Percentiles rank a stretch among this genome's conserved stretches.
phyloP scores from a whole-genome alignment of 2,329 filamentous ascomycete genomes.

The Xylaria sp. region DNA sequence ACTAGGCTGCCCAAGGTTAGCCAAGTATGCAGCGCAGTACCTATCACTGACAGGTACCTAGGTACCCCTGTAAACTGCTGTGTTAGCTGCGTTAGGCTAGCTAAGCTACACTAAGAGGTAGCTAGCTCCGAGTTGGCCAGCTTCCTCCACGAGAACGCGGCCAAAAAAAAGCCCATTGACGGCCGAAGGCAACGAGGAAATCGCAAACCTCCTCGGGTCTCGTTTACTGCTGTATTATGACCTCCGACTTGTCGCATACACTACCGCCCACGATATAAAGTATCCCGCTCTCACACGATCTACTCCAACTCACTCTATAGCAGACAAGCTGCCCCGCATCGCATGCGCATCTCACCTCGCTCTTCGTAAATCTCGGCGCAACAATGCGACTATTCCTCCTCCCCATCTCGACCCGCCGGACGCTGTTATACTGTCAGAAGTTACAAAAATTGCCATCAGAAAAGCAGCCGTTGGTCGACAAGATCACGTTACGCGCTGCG shows the following conservation, averaged over 20 bases:
- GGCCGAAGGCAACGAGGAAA: not conserved
- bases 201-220: not conserved
- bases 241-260: not conserved
- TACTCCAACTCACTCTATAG: not conserved
- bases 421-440: slow-evolving; percentile 89
- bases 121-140: not conserved
- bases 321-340: not conserved
- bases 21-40: no score
- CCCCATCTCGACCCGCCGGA: slow-evolving; percentile 88
- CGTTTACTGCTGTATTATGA: slow-evolving; percentile 10
- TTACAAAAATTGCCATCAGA: slow-evolving; percentile 61
- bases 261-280: not conserved
- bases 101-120: no score
- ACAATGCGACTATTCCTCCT: slow-evolving; percentile 91
- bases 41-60: no score
- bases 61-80: no score
- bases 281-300: not conserved
- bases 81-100: no score
- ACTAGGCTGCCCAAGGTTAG: no score
- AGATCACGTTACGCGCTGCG: slow-evolving; percentile 71
- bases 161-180: not conserved
- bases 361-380: slow-evolving; percentile 16
- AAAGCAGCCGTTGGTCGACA: slow-evolving; percentile 67
- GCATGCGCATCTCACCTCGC: not conserved
- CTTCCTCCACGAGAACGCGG: not conserved